Percentiles rank a stretch among this genome's conserved stretches.
Evolutionary conservation across 2,329 filamentous ascomycete genomes (phyloP).

Genomic region (Paecilomyces sp.): DNA sequence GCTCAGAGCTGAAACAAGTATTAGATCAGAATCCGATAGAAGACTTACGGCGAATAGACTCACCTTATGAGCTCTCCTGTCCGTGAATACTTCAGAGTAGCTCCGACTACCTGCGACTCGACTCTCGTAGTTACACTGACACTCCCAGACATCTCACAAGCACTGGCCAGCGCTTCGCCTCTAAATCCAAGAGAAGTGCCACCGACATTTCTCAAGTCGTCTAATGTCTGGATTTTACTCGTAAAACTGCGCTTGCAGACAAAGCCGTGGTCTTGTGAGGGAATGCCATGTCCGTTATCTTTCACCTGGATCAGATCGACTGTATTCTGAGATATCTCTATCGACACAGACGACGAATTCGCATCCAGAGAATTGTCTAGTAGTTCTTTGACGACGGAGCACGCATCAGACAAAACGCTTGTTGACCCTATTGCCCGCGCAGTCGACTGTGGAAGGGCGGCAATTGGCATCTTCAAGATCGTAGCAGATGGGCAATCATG

Average conservation of each 20-base stretch:
- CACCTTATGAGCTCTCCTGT: conserved; percentile 44
- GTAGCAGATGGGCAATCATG: neutral
- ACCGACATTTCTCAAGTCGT: conserved; percentile 50
- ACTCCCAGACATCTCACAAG: conserved; percentile 50
- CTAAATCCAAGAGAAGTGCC: conserved; percentile 56
- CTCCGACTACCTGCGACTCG: conserved; percentile 49
- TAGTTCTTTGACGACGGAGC: conserved; percentile 56
- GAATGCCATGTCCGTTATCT: conserved; percentile 58
- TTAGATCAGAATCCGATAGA: neutral
- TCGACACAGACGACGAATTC: conserved; percentile 47
- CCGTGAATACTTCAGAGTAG: conserved; percentile 43
- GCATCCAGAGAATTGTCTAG: conserved; percentile 63
- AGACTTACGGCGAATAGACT: conserved; percentile 2
- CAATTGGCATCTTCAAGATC: conserved; percentile 37
- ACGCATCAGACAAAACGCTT: conserved; percentile 50
- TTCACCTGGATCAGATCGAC: conserved; percentile 57
- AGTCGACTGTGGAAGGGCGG: conserved; percentile 33
- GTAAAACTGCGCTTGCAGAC: conserved; percentile 55
- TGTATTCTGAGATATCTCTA: conserved; percentile 54
- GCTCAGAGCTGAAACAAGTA: conserved; percentile 20
- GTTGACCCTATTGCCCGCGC: conserved; percentile 49
- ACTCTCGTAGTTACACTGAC: conserved; percentile 51
- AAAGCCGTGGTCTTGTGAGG: conserved; percentile 46
- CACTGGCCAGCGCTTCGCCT: conserved; percentile 57
- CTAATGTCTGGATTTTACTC: conserved; percentile 54